Evolutionary conservation across 2,329 filamentous ascomycete genomes (phyloP), one percentile per base, ranked within the genome.

Genomic region (Ustilaginoidea virens): DNA sequence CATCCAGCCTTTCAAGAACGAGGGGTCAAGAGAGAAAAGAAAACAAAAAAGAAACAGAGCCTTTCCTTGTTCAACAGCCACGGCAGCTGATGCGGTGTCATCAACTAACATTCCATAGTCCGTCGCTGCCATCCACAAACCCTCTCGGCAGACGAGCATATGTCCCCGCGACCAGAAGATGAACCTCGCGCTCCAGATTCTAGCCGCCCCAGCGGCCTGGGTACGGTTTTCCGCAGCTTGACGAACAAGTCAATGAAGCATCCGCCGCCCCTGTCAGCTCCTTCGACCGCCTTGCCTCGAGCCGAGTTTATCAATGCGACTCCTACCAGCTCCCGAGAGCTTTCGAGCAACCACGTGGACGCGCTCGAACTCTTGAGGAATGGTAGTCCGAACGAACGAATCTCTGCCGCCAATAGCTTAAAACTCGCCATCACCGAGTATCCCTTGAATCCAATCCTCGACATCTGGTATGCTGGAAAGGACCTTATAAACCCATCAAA

Each of bases 401-500:
- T 73, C 14, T 52, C 61, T 15, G 73, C 72, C 7, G 72, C 70
- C 25, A 58, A 61, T 32, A 58, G 62, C n/a, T 51, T 78, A 23
- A 64, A 67, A 23, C 52, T 60, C 40, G 59, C 65, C 33, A 60
- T 77, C 19, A 51, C 61, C 18, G 69, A 74, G 36, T 71, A 69
- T 41, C 67, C 71, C 5, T 51, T 75, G 17, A 66, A 63, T 33
- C 62, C 66, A 5, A 62, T 73, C 9, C 55, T 69, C 27, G 66
- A 70, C 25, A 73, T 80, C 32, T 80, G 74, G 70, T 65, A 71
- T 37, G 69, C 70, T 10, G 71, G 63, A 25, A 74, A 73, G 44
- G 73, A 79, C 40, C 55, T 80, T 33, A 70, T 79, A 33, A 61
- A 74, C 17, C 51, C 63, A 5, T 48, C 53, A 14, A 74, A 75